phyloP scores from a whole-genome alignment of 257 asterid genomes.

The Plantago ovata region DNA sequence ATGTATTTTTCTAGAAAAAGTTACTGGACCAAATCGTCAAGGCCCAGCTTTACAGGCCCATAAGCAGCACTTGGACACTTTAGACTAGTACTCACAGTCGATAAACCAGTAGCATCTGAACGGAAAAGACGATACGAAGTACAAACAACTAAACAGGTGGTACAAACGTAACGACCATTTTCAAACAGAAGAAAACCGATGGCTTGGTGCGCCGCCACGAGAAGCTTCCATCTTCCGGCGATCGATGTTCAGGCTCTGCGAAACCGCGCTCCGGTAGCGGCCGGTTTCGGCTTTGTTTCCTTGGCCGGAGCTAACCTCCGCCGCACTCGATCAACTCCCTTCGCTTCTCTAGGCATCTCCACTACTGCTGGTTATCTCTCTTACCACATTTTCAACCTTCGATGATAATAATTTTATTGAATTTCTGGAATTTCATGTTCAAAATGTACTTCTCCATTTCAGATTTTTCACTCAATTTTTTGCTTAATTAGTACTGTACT shows the following conservation, averaged over 20 bases:
- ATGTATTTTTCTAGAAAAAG: too few relatives aligned
- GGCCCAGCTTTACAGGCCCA: too few relatives aligned
- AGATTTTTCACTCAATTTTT: background rate
- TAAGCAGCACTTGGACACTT: too few relatives aligned
- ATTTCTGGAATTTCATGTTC: too few relatives aligned
- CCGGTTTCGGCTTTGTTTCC: constrained; percentile 52
- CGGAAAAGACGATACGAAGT: too few relatives aligned
- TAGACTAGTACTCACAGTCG: too few relatives aligned
- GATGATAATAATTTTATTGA: background rate
- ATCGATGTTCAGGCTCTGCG: constrained; percentile 49
- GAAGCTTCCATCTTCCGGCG: constrained; percentile 66
- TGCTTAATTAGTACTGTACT: constrained; percentile 15
- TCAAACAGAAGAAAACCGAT: constrained; percentile 16
- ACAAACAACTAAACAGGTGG: too few relatives aligned
- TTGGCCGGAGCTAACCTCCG: constrained; percentile 47
- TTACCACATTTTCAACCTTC: background rate
- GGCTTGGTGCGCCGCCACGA: constrained; percentile 82
- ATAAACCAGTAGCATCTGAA: too few relatives aligned
- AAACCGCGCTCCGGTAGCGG: constrained; percentile 44
- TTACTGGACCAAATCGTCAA: too few relatives aligned
- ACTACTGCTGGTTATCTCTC: background rate
- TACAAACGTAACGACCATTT: too few relatives aligned
- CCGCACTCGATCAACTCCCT: constrained; percentile 48
- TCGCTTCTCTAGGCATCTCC: constrained; percentile 37
- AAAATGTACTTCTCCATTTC: too few relatives aligned